Evolutionary conservation across 2,329 filamentous ascomycete genomes (phyloP).

Genomic region (Paecilomyces niveus): DNA sequence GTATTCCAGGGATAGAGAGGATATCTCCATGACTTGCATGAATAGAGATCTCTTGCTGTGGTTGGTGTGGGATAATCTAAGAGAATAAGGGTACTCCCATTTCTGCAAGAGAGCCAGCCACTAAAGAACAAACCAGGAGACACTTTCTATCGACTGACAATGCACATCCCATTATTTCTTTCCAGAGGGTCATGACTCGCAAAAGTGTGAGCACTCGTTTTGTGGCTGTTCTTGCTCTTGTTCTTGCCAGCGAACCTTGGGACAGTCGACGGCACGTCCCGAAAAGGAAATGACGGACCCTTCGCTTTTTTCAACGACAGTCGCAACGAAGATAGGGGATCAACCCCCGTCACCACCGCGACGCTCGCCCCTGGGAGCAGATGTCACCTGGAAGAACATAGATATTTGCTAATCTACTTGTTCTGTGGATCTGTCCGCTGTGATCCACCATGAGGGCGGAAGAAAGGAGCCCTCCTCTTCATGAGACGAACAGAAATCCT

Average conservation of each 20-base stretch:
- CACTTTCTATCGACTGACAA: neutral
- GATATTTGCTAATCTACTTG: neutral
- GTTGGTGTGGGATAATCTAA: neutral
- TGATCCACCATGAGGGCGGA: constrained; percentile 2
- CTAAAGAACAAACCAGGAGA: neutral
- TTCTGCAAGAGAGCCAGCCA: neutral
- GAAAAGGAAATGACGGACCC: neutral
- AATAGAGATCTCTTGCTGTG: neutral
- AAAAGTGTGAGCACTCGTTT: neutral
- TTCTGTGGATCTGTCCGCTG: neutral
- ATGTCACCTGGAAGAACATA: neutral
- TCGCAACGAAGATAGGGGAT: neutral
- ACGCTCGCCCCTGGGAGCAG: neutral
- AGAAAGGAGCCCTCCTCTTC: neutral
- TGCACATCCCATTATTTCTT: neutral
- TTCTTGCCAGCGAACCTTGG: neutral
- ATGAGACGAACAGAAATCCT: constrained; percentile 30
- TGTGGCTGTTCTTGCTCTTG: neutral
- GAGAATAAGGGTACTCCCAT: neutral
- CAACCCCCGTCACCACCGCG: neutral
- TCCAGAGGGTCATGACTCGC: neutral
- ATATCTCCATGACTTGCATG: neutral
- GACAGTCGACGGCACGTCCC: neutral
- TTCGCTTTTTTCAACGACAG: neutral
- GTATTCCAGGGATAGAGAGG: neutral